A percentile compares a stretch with the other conserved stretches of the same genome.
These are phyloP conservation scores for Lojkania enalia DNA, from an alignment of 2,329 filamentous ascomycete genomes.

Conservation along the genomic window DNA sequence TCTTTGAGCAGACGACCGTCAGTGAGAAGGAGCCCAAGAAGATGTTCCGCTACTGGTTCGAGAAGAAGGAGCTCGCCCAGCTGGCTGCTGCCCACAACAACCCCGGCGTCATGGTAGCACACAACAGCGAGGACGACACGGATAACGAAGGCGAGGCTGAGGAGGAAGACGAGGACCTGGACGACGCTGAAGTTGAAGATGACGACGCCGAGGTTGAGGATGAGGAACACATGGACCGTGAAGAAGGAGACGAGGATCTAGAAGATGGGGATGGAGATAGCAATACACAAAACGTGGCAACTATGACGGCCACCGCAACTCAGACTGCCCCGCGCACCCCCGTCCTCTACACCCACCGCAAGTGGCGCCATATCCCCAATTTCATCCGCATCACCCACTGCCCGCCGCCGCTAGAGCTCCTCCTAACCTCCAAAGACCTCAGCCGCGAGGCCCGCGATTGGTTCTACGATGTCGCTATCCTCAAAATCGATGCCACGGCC, in stretches of 20 bases:
- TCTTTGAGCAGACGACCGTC: constrained; percentile 28
- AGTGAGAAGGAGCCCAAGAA: constrained; percentile 25
- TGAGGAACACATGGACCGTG: constrained; percentile 8
- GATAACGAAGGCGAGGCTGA: constrained; percentile 7
- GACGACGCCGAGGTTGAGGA: constrained; percentile 13
- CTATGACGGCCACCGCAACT: constrained; percentile 3
- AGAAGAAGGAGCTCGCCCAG: constrained; percentile 34
- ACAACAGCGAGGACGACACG: constrained; percentile 15
- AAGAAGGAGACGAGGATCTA: constrained; percentile 4
- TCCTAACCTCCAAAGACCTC: constrained; percentile 34
- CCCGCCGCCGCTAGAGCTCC: constrained; percentile 35
- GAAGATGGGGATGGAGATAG: constrained; percentile 1
- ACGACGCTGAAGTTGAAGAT: constrained; percentile 13
- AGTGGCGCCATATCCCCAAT: constrained; percentile 41
- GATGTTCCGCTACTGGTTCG: constrained; percentile 40
- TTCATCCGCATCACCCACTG: constrained; percentile 37
- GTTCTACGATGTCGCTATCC: constrained; percentile 37
- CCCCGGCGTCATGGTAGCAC: constrained; percentile 13
- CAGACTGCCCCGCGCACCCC: constrained; percentile 10
- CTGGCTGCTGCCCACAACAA: constrained; percentile 17
- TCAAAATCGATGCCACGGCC: constrained; percentile 36
- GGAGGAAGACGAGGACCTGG: constrained; percentile 9
- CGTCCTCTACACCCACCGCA: constrained; percentile 20
- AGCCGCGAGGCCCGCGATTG: constrained; percentile 32
- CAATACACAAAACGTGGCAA: neutral